Conservation (phyloP, 1,284 basidiomycete genomes). For the Trametes hirsuta region DNA sequence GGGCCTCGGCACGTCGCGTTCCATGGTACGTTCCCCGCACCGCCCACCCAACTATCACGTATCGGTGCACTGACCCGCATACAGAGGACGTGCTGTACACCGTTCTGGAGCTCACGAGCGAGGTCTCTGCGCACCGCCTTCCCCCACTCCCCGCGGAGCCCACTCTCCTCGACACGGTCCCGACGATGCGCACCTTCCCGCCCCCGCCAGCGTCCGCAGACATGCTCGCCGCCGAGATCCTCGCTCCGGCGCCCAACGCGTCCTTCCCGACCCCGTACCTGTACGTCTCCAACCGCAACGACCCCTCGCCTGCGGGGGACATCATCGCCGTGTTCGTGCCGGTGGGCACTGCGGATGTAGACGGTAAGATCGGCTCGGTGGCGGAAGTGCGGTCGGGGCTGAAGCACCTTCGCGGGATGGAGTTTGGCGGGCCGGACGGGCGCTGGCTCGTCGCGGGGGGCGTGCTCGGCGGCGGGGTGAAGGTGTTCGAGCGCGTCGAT, state of each 20-base stretch:
- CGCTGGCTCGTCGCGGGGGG: constrained; percentile 41
- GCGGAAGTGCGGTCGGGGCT: constrained; percentile 41
- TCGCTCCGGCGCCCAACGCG: constrained; percentile 52
- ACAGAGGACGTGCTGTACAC: constrained; percentile 57
- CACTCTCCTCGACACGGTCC: constrained; percentile 43
- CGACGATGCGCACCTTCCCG: constrained; percentile 49
- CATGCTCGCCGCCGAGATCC: constrained; percentile 47
- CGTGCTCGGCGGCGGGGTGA: constrained; percentile 36
- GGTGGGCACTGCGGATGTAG: constrained; percentile 14
- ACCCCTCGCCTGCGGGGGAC: constrained; percentile 56
- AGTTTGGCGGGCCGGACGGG: constrained; percentile 38
- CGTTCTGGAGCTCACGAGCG: constrained; percentile 63
- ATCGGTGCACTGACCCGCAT: no score
- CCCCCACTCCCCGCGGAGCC: constrained; percentile 45
- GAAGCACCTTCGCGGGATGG: constrained; percentile 41
- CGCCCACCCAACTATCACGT: background rate
- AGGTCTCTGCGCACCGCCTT: constrained; percentile 54
- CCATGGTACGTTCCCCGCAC: constrained; percentile 46
- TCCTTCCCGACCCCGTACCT: constrained; percentile 57
- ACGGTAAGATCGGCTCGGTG: constrained; percentile 31
- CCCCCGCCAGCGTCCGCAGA: constrained; percentile 33
- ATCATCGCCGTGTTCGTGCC: constrained; percentile 59
- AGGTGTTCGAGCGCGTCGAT: constrained; percentile 39
- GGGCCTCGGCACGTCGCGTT: constrained; percentile 72
- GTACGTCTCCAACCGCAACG: constrained; percentile 73